A percentile compares a stretch with the other conserved stretches of the same genome.
phyloP scores from a whole-genome alignment of 306 rosid species.

The Quillaja saponaria region DNA sequence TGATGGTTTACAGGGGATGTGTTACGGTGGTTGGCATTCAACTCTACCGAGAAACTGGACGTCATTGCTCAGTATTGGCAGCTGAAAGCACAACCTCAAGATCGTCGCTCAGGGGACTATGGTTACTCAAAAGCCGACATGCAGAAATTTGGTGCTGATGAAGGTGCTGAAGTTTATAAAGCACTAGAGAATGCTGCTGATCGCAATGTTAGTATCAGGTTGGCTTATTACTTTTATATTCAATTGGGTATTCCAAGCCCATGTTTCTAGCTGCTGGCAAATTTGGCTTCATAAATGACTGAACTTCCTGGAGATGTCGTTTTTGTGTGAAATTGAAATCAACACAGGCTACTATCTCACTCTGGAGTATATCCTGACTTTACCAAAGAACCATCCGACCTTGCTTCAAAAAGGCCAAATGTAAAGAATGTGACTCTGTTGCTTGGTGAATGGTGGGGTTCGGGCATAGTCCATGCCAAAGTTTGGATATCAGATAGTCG shows the following conservation, averaged over 20 bases:
- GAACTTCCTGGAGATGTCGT: slow-evolving; percentile 1
- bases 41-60: slow-evolving; percentile 67
- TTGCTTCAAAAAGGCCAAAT: slow-evolving; percentile 83
- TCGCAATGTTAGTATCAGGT: slow-evolving; percentile 70
- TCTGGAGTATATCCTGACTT: slow-evolving; percentile 81
- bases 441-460: slow-evolving; percentile 75
- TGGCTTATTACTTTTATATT: background rate
- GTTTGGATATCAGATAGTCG: slow-evolving; percentile 86
- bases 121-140: slow-evolving; percentile 67
- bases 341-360: slow-evolving; percentile 75
- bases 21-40: slow-evolving; percentile 76
- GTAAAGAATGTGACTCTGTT: slow-evolving; percentile 79
- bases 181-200: slow-evolving; percentile 73
- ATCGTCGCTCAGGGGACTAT: slow-evolving; percentile 79
- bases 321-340: slow-evolving; percentile 17
- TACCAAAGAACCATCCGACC: slow-evolving; percentile 64
- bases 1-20: slow-evolving; percentile 61
- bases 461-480: slow-evolving; percentile 91
- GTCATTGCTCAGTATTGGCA: slow-evolving; percentile 90
- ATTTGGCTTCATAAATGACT: slow-evolving; percentile 7
- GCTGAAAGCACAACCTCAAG: slow-evolving; percentile 52
- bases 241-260: background rate
- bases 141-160: slow-evolving; percentile 62
- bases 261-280: background rate
- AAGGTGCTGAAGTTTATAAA: slow-evolving; percentile 67